A percentile compares a stretch with the other conserved stretches of the same genome.
Conservation (phyloP, 2,329 filamentous ascomycete genomes). For the Tolypocladium nubicola region DNA sequence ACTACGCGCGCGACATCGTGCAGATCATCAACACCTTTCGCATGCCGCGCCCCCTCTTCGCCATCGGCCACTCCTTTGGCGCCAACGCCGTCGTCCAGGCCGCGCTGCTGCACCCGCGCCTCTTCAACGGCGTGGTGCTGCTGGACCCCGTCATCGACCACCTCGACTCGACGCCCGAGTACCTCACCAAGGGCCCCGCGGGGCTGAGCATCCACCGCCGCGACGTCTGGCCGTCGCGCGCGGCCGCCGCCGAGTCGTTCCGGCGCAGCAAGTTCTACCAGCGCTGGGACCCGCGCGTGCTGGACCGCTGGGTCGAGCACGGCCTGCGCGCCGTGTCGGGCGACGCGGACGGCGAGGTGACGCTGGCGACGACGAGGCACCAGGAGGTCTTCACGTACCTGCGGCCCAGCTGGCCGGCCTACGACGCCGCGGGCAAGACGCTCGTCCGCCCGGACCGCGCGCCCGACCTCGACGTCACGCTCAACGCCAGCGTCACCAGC, state of each 20-base stretch:
- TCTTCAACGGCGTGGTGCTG: constrained; percentile 64
- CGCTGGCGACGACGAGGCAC: constrained; percentile 72
- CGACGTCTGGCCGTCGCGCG: constrained; percentile 71
- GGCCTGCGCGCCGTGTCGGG: constrained; percentile 58
- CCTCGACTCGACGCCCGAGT: constrained; percentile 26
- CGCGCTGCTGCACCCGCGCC: constrained; percentile 67
- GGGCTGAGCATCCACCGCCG: constrained; percentile 59
- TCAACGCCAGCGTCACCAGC: constrained; percentile 21
- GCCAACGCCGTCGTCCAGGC: constrained; percentile 62
- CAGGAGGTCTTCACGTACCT: constrained; percentile 69
- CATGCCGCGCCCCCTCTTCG: constrained; percentile 67
- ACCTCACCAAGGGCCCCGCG: constrained; percentile 29
- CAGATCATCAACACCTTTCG: constrained; percentile 81
- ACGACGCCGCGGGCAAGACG: constrained; percentile 23
- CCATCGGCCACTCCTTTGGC: constrained; percentile 84
- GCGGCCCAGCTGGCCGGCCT: constrained; percentile 44
- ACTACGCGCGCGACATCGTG: constrained; percentile 75
- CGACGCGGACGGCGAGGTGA: constrained; percentile 39
- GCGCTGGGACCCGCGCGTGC: constrained; percentile 69
- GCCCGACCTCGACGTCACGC: constrained; percentile 33
- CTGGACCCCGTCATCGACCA: constrained; percentile 72
- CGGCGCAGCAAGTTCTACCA: constrained; percentile 59
- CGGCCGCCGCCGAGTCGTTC: constrained; percentile 58
- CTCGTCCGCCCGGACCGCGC: constrained; percentile 29
- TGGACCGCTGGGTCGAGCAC: constrained; percentile 51